A percentile compares a stretch with the other conserved stretches of the same genome.
Conservation (phyloP, 2,329 filamentous ascomycete species). For the Nakataea oryzae region DNA sequence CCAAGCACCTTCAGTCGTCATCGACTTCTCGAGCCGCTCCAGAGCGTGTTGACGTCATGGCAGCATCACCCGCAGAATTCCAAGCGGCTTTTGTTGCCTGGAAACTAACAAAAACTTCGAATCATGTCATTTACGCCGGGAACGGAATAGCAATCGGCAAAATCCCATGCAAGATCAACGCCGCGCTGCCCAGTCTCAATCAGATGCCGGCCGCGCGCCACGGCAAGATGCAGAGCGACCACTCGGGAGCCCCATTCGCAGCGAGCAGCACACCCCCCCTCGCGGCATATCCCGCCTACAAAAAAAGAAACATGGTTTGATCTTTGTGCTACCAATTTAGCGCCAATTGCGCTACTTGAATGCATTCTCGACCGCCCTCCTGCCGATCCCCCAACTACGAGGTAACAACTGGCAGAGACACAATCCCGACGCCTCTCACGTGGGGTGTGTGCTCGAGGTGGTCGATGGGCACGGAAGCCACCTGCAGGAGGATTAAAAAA, state of each 20-base stretch:
- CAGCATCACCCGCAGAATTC: background rate
- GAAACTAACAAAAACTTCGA: too few species aligned
- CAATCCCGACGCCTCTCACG: slow-evolving; percentile 27
- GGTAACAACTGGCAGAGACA: slow-evolving; percentile 24
- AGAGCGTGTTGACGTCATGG: background rate
- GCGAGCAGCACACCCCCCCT: background rate
- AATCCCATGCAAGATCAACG: too few species aligned
- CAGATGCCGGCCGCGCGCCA: too few species aligned
- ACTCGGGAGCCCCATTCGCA: background rate
- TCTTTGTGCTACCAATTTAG: too few species aligned
- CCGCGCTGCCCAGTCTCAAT: too few species aligned
- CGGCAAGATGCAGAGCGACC: background rate
- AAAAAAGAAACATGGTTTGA: too few species aligned
- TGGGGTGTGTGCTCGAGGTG: slow-evolving; percentile 27
- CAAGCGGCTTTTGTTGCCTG: background rate
- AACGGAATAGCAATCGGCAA: background rate
- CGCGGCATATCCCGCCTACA: background rate
- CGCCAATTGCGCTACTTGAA: background rate
- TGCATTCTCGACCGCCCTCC: too few species aligned
- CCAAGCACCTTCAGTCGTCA: background rate
- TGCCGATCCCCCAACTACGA: slow-evolving; percentile 13
- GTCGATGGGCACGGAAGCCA: slow-evolving; percentile 28
- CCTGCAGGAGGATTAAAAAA: slow-evolving; percentile 37
- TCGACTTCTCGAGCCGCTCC: background rate
- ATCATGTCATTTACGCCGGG: background rate